Evolutionary conservation across 225 moss, liverwort and hornwort genomes (phyloP).

Genomic region (Climacium dendroides): DNA sequence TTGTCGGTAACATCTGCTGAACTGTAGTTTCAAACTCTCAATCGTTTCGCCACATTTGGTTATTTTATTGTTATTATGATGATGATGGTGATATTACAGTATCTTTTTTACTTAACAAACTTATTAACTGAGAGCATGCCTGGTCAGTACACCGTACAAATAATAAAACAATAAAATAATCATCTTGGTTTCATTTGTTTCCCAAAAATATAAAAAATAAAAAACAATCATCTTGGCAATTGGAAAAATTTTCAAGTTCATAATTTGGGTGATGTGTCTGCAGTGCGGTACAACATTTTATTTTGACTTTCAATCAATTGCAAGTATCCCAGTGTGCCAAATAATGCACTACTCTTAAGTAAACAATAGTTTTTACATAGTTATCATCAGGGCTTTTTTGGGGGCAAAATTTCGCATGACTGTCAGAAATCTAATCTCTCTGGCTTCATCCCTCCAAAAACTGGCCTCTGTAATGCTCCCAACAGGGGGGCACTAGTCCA

Average conservation of each 20-base stretch:
- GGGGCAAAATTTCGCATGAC: too few species aligned
- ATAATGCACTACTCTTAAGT: neutral
- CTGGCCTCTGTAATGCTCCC: too few species aligned
- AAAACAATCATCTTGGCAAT: neutral
- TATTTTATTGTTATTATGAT: too few species aligned
- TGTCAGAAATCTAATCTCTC: too few species aligned
- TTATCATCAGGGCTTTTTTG: too few species aligned
- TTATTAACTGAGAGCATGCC: neutral
- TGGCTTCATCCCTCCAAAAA: too few species aligned
- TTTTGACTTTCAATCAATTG: neutral
- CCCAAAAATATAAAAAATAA: too few species aligned
- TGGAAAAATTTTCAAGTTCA: accelerated
- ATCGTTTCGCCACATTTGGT: neutral
- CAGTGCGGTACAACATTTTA: accelerated
- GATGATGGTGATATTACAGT: too few species aligned
- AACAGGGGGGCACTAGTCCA: too few species aligned
- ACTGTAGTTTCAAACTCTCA: neutral
- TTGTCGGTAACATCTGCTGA: neutral
- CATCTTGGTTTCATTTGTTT: too few species aligned
- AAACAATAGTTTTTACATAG: neutral
- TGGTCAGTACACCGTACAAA: too few species aligned
- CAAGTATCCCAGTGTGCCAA: neutral
- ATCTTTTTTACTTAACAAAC: neutral
- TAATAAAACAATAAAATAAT: too few species aligned
- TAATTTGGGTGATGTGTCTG: neutral